Evolutionary conservation across 2,329 filamentous ascomycete genomes (phyloP), one percentile per base, ranked within the genome.

Genomic region (Pyrenochaeta sp.): DNA sequence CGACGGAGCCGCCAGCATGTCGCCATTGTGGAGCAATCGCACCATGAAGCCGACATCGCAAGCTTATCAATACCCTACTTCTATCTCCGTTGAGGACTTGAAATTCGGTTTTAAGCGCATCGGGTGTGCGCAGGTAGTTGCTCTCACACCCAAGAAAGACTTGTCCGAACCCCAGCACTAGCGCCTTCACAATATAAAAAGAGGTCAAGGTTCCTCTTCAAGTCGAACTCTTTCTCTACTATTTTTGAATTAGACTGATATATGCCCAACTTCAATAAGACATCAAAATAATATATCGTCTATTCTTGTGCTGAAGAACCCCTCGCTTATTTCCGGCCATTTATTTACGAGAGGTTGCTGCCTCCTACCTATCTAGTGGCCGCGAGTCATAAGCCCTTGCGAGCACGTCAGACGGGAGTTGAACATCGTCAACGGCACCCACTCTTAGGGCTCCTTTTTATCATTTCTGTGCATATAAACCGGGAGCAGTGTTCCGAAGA

Each of bases 11-110:
- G 4, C 5, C 24, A 3, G 26, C 26, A 37, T 47, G 48, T 41
- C 48, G 48, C 34, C 44, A 51, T 40, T 39, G 44, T 48, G 44
- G 44, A 40, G 24, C 38, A 15, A 18, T 26, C 32, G 38, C 38
- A 41, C 38, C 29, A 35, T n/a, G 18, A 26, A 18, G 7, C 38
- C 38, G 38, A 41, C 20, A 41, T 41, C 38, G 38, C 38, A 22
- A 7, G 22, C n/a, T 14, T 28, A 28, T 28, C n/a, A 14, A 6
- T 28, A 28, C n/a, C n/a, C n/a, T n/a, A 15, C 7, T 14, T 13
- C n/a, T 15, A 14, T 28, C 5, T 3, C 17, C 26, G 6, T 27
- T 27, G 6, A 6, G 10, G 24, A 27, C 10, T 6, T 19, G 11
- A n/a, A n/a, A n/a, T n/a, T 41, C 27, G 22, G 22, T 21, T 14